These are phyloP conservation scores for Alternaria ethzedia DNA, from an alignment of 2,329 filamentous ascomycete genomes.

Conservation along the genomic window DNA sequence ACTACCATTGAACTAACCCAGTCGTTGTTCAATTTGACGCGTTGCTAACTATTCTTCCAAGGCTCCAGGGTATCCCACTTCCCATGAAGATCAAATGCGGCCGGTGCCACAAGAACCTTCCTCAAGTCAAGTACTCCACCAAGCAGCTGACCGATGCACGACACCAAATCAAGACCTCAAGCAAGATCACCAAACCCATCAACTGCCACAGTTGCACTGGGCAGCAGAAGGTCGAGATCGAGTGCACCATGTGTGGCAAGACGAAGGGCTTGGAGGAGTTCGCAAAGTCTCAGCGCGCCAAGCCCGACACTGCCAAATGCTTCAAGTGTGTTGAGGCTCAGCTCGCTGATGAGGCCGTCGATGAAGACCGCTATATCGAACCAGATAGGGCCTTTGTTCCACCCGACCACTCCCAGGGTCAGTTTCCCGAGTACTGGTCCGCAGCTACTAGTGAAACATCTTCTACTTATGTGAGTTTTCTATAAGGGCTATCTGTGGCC, in stretches of 20 bases:
- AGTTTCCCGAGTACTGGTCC: conserved; percentile 31
- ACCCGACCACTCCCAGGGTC: conserved; percentile 16
- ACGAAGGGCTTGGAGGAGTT: conserved; percentile 58
- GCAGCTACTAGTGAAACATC: conserved; percentile 9
- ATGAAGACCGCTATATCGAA: conserved; percentile 42
- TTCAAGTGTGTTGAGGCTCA: conserved; percentile 39
- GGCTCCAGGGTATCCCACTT: conserved; percentile 27
- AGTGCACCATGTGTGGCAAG: conserved; percentile 56
- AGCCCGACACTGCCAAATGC: conserved; percentile 52
- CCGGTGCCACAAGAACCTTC: conserved; percentile 53
- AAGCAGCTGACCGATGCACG: conserved; percentile 52
- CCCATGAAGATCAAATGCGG: conserved; percentile 52
- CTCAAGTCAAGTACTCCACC: conserved; percentile 52
- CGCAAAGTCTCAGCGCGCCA: conserved; percentile 56
- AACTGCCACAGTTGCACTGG: conserved; percentile 56
- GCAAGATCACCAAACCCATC: conserved; percentile 30
- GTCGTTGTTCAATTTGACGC: not conserved
- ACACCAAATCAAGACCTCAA: conserved; percentile 17
- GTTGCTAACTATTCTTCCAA: not conserved
- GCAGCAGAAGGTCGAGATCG: conserved; percentile 53
- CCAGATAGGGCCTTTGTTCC: conserved; percentile 27
- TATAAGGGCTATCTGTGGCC: not conserved
- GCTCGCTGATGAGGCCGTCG: conserved; percentile 27
- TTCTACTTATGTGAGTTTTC: conserved; percentile 30
- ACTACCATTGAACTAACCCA: not conserved